phyloP scores from a whole-genome alignment of 768 basidiomycete species.

The Boletus bicolor region DNA sequence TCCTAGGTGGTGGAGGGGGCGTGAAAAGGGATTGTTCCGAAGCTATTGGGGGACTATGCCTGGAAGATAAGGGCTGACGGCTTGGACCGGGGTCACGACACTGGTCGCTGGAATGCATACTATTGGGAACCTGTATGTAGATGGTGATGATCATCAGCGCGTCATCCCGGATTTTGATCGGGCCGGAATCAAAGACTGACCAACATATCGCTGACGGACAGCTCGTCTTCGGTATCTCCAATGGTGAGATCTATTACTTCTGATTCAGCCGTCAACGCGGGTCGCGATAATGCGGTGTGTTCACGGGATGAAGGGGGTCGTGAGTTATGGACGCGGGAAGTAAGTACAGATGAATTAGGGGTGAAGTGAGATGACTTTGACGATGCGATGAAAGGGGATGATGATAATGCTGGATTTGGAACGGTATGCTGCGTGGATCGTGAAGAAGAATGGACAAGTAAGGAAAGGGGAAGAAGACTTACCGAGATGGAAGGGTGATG shows the following conservation, averaged over 20 bases:
- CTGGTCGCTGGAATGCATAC: not conserved
- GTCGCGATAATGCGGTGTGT: not conserved
- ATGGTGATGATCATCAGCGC: slow-evolving; percentile 2
- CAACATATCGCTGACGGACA: not conserved
- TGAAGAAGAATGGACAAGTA: not conserved
- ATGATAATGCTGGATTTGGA: not conserved
- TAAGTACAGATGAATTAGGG: slow-evolving; percentile 5
- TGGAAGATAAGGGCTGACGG: not conserved
- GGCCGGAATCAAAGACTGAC: slow-evolving; percentile 17
- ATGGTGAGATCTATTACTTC: slow-evolving; percentile 23
- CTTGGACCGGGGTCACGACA: slow-evolving; percentile 6
- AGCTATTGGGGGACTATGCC: slow-evolving; percentile 6
- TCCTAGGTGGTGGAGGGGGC: slow-evolving; percentile 20
- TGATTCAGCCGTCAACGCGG: not conserved
- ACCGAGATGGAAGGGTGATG: slow-evolving; percentile 13
- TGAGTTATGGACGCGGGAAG: slow-evolving; percentile 2
- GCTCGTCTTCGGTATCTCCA: slow-evolving; percentile 25
- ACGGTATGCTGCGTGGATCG: slow-evolving; percentile 7
- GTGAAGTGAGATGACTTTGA: slow-evolving; percentile 2
- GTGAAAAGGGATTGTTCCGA: slow-evolving; percentile 28
- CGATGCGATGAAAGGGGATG: not conserved
- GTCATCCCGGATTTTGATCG: slow-evolving; percentile 1
- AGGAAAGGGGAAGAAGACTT: slow-evolving; percentile 8
- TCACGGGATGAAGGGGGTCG: slow-evolving; percentile 1
- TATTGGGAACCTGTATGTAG: not conserved